Conservation (phyloP, 2,329 filamentous ascomycete genomes). For the Geoglossum cookeanum region DNA sequence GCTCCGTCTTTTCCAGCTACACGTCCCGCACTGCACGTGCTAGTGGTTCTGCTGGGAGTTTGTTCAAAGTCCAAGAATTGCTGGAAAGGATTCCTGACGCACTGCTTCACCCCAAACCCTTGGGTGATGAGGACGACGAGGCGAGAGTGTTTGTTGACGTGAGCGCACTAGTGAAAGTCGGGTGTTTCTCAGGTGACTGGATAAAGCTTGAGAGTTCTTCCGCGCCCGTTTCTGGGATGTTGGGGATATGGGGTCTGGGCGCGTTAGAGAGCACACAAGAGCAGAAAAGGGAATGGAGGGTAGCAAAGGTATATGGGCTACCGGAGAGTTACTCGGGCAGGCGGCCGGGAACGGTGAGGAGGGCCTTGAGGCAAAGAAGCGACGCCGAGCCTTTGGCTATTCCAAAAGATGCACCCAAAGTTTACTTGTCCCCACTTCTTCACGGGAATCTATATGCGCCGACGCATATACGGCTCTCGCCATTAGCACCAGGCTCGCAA, state of each 20-base stretch:
- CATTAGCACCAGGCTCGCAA: conserved; percentile 31
- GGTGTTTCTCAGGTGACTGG: conserved; percentile 97
- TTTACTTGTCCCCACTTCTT: conserved; percentile 71
- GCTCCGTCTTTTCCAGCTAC: conserved; percentile 76
- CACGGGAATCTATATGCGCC: conserved; percentile 70
- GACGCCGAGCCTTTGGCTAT: conserved; percentile 3
- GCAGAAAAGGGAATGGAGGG: conserved; percentile 44
- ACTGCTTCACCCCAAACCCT: conserved; percentile 66
- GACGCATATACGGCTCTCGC: conserved; percentile 59
- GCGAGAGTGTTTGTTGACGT: conserved; percentile 83
- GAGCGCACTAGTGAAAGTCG: conserved; percentile 65
- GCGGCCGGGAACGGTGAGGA: conserved; percentile 40
- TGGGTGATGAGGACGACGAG: conserved; percentile 68
- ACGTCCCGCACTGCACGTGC: conserved; percentile 66
- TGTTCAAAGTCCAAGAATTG: conserved; percentile 71
- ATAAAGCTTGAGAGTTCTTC: conserved; percentile 49
- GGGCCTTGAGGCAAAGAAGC: conserved; percentile 29
- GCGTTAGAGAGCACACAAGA: conserved; percentile 42
- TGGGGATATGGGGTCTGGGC: conserved; percentile 46
- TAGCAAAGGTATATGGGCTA: conserved; percentile 74
- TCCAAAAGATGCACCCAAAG: conserved; percentile 33
- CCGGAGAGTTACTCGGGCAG: conserved; percentile 43
- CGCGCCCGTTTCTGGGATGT: conserved; percentile 42
- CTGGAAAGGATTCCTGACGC: conserved; percentile 54
- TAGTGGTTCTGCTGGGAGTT: conserved; percentile 50